Conservation (phyloP, 306 rosid genomes). For the Psophocarpus tetragonolobus region DNA sequence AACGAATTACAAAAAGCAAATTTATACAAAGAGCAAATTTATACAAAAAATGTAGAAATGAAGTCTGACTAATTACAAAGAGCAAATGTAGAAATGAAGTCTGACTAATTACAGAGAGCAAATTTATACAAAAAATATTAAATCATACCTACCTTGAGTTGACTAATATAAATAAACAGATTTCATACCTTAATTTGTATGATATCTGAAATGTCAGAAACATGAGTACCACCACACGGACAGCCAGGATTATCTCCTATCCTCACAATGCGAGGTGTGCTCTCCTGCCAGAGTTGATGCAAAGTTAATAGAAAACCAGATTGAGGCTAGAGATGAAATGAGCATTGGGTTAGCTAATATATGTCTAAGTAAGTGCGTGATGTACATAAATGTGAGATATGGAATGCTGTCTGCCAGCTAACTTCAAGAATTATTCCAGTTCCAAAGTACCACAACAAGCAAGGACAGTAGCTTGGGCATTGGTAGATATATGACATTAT, state of each 20-base stretch:
- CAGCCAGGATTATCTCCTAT: conserved; percentile 62
- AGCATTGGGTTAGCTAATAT: not conserved
- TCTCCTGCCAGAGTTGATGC: conserved; percentile 48
- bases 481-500: not conserved
- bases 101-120: not conserved
- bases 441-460: not conserved
- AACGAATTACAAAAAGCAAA: too few species aligned
- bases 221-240: conserved; percentile 86
- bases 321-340: not conserved
- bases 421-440: conserved; percentile 4
- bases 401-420: conserved; percentile 3
- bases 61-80: not conserved
- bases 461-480: not conserved
- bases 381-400: not conserved
- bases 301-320: not conserved
- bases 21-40: too few species aligned
- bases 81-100: not conserved
- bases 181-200: conserved; percentile 48
- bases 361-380: not conserved
- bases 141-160: not conserved
- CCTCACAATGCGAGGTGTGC: conserved; percentile 70
- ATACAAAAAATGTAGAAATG: too few species aligned
- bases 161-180: conserved; percentile 10
- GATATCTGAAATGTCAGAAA: conserved; percentile 68
- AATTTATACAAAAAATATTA: not conserved